Conservation (phyloP, 805 yeast genomes). For the Monosporozyma siamensis region DNA sequence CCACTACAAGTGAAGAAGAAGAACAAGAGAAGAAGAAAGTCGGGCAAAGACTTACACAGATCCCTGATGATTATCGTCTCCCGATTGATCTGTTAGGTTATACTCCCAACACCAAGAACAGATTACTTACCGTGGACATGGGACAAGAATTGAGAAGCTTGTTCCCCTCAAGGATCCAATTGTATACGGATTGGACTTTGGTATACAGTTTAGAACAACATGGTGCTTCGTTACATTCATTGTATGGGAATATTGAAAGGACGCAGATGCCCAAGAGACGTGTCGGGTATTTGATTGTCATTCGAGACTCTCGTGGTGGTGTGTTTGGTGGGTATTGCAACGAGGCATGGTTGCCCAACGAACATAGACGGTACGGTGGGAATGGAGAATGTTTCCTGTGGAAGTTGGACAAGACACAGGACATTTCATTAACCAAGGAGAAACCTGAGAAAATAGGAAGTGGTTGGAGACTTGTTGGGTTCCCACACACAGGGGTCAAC, state of each 20-base stretch:
- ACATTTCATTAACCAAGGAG: slow-evolving; percentile 15
- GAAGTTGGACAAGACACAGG: slow-evolving; percentile 47
- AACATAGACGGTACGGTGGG: slow-evolving; percentile 70
- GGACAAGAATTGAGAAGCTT: slow-evolving; percentile 67
- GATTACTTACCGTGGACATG: slow-evolving; percentile 48
- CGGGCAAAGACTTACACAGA: background rate
- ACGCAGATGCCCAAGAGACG: slow-evolving; percentile 32
- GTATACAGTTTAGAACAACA: slow-evolving; percentile 83
- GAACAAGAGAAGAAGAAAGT: no score
- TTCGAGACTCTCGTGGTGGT: slow-evolving; percentile 54
- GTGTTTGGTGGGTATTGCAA: slow-evolving; percentile 75
- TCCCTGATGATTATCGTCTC: slow-evolving; percentile 37
- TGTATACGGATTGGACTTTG: slow-evolving; percentile 68
- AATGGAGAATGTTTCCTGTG: slow-evolving; percentile 94
- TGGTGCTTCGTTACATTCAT: slow-evolving; percentile 77
- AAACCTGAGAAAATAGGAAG: slow-evolving; percentile 5
- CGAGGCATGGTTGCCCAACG: slow-evolving; percentile 63
- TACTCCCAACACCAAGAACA: slow-evolving; percentile 43
- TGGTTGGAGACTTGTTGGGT: slow-evolving; percentile 58
- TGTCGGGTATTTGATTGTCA: slow-evolving; percentile 65
- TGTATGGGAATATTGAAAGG: slow-evolving; percentile 45
- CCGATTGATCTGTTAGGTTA: slow-evolving; percentile 56
- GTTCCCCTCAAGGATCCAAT: slow-evolving; percentile 70
- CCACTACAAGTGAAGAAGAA: background rate
- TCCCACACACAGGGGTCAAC: slow-evolving; percentile 79